Percentiles rank a stretch among this genome's conserved stretches.
phyloP scores from a whole-genome alignment of 2,329 filamentous ascomycete species.

The Dactylellina haptotyla region DNA sequence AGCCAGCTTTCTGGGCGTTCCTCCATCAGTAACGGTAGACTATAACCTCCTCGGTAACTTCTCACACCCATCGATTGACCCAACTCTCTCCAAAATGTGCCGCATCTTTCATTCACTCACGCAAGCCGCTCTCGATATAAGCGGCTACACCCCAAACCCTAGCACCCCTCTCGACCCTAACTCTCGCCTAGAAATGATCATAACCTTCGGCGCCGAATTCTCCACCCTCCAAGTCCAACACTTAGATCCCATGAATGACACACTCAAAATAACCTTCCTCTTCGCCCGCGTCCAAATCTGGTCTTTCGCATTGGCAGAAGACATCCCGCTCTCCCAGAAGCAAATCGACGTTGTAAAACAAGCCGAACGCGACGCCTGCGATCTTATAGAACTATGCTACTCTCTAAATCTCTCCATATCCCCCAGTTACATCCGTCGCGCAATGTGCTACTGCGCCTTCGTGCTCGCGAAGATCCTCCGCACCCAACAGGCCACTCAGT shows the following conservation, averaged over 20 bases:
- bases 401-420: slow-evolving; percentile 28
- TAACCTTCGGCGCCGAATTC: slow-evolving; percentile 16
- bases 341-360: slow-evolving; percentile 27
- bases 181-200: slow-evolving; percentile 22
- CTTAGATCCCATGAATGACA: slow-evolving; percentile 23
- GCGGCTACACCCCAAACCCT: slow-evolving; percentile 5
- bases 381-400: slow-evolving; percentile 34
- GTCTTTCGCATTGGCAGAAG: slow-evolving; percentile 17
- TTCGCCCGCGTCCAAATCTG: slow-evolving; percentile 15
- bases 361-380: slow-evolving; percentile 28
- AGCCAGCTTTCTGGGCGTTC: slow-evolving; percentile 20
- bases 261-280: slow-evolving; percentile 18
- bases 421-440: slow-evolving; percentile 22
- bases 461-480: slow-evolving; percentile 22
- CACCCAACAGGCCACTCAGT: slow-evolving; percentile 27
- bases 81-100: slow-evolving; percentile 25
- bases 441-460: slow-evolving; percentile 32
- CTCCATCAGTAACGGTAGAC: slow-evolving; percentile 14
- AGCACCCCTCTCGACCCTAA: not conserved
- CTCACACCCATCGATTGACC: slow-evolving; percentile 17
- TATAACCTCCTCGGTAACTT: slow-evolving; percentile 13
- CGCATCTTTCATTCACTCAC: slow-evolving; percentile 25
- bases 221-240: slow-evolving; percentile 13
- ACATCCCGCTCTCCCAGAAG: slow-evolving; percentile 8
- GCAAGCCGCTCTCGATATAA: slow-evolving; percentile 9